phyloP scores from a whole-genome alignment of 306 rosid genomes.

The Ceratonia siliqua region DNA sequence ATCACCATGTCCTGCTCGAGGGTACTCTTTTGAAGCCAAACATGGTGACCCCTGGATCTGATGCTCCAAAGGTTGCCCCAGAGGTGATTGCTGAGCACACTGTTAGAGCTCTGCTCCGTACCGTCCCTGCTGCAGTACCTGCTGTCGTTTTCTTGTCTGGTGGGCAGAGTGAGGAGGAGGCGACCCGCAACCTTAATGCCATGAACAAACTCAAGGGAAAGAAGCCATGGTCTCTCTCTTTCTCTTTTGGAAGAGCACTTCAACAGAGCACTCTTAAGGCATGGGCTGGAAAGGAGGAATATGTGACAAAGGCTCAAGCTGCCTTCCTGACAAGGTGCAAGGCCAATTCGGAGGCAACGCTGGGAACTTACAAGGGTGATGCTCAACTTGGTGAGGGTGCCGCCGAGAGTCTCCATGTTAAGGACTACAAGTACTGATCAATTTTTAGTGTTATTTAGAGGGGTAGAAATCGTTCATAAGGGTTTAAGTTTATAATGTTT shows the following conservation, averaged over 20 bases:
- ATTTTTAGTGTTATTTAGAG: neutral
- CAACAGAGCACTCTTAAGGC: slow-evolving; percentile 51
- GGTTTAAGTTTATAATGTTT: neutral
- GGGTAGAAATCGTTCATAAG: slow-evolving; percentile 18
- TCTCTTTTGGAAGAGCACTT: slow-evolving; percentile 55
- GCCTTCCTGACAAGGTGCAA: slow-evolving; percentile 42
- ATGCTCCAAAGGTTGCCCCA: slow-evolving; percentile 42
- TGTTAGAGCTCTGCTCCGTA: slow-evolving; percentile 42
- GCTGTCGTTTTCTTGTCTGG: slow-evolving; percentile 50
- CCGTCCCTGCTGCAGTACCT: slow-evolving; percentile 44
- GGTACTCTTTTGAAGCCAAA: slow-evolving; percentile 50
- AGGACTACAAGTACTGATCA: slow-evolving; percentile 44
- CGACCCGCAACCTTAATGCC: slow-evolving; percentile 44
- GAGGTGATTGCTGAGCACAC: slow-evolving; percentile 46
- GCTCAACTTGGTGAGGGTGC: slow-evolving; percentile 42
- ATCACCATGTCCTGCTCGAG: slow-evolving; percentile 47
- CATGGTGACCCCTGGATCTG: slow-evolving; percentile 50
- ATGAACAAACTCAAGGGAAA: slow-evolving; percentile 46
- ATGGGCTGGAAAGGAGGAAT: slow-evolving; percentile 44
- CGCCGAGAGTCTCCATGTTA: slow-evolving; percentile 34
- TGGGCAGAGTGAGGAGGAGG: slow-evolving; percentile 51
- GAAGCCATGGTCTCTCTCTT: slow-evolving; percentile 52
- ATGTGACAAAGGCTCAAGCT: slow-evolving; percentile 44
- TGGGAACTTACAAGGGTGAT: slow-evolving; percentile 46
- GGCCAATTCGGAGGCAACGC: slow-evolving; percentile 48